Conservation (phyloP, 139 green algal genomes). For the Chlamydomonas urium region DNA sequence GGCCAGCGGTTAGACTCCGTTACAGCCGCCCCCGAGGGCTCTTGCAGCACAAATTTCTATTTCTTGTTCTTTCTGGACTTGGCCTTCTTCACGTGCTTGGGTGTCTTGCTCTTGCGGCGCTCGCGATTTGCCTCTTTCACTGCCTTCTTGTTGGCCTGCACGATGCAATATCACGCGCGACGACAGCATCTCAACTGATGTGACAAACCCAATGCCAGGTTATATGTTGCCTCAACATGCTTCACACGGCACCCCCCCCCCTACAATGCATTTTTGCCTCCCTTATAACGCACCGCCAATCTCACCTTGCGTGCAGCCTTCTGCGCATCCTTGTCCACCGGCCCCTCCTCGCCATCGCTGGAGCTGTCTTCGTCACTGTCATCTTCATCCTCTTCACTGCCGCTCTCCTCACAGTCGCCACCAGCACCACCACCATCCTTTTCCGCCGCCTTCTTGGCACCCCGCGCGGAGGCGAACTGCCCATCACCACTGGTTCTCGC, state of each 20-base stretch:
- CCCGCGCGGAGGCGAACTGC: background rate
- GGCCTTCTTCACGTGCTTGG: slow-evolving; percentile 93
- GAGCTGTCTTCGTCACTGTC: slow-evolving; percentile 28
- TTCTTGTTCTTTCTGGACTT: slow-evolving; percentile 39
- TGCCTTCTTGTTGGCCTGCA: slow-evolving; percentile 68
- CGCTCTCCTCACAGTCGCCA: slow-evolving; percentile 13
- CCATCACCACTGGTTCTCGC: slow-evolving; percentile 1
- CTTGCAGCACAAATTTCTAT: background rate
- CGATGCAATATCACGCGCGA: background rate
- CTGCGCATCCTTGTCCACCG: slow-evolving; percentile 46
- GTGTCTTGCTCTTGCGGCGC: slow-evolving; percentile 84
- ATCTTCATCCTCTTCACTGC: slow-evolving; percentile 29
- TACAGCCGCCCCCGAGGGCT: too few relatives aligned
- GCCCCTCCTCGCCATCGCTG: slow-evolving; percentile 9
- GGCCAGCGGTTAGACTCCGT: too few relatives aligned
- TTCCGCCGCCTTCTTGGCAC: background rate
- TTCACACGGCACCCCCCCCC: background rate
- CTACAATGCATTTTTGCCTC: background rate
- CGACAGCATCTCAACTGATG: background rate
- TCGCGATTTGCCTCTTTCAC: slow-evolving; percentile 89
- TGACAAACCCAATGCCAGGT: background rate
- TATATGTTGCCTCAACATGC: background rate
- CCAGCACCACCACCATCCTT: background rate
- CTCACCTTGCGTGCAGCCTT: slow-evolving; percentile 51
- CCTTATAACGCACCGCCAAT: slow-evolving; percentile 4